These are phyloP conservation scores for Penicillium flavigenum DNA, from an alignment of 495 filamentous ascomycete species.

Conservation along the genomic window DNA sequence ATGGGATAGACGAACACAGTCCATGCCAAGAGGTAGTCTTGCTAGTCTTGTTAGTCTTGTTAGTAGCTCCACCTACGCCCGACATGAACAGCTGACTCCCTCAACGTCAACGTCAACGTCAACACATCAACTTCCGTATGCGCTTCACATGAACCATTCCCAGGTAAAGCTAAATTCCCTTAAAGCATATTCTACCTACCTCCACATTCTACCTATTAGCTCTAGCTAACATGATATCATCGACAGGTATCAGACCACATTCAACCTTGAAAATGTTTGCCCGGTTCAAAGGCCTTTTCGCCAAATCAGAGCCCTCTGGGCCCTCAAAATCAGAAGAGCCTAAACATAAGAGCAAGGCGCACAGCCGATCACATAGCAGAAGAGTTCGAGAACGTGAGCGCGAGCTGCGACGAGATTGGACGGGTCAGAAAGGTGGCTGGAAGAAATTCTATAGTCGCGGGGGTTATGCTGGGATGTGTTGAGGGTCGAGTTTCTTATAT, in stretches of 20 bases:
- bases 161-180: too few species aligned
- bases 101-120: too few species aligned
- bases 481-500: not conserved
- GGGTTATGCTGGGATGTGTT: not conserved
- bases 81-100: too few species aligned
- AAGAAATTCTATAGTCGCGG: not conserved
- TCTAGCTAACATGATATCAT: too few species aligned
- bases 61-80: too few species aligned
- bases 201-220: too few species aligned
- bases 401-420: constrained; percentile 1
- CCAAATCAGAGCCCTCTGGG: not conserved
- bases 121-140: too few species aligned
- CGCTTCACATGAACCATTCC: too few species aligned
- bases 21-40: too few species aligned
- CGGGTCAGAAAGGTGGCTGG: constrained; percentile 8
- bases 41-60: too few species aligned
- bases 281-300: not conserved
- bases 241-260: not conserved
- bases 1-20: not conserved
- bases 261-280: not conserved
- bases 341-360: not conserved
- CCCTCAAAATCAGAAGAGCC: not conserved
- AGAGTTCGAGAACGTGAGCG: constrained; percentile 7
- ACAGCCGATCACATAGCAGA: constrained; percentile 1
- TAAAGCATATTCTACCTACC: too few species aligned